These are phyloP conservation scores for Fraxinus floribunda DNA, from an alignment of 305 asterid species.

Conservation along the genomic window DNA sequence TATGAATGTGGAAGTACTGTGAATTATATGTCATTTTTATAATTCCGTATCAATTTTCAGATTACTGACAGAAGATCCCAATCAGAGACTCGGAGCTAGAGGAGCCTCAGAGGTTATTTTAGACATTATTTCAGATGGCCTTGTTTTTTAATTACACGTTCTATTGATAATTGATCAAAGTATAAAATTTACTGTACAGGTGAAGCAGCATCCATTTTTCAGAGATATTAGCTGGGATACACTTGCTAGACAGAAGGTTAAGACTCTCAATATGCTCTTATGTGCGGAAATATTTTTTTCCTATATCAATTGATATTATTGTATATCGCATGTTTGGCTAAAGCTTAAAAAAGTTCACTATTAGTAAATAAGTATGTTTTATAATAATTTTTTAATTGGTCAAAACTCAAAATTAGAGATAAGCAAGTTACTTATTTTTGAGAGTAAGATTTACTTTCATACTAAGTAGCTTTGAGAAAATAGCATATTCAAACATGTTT, in stretches of 20 bases:
- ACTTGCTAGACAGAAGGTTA: conserved; percentile 93
- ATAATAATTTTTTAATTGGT: neutral
- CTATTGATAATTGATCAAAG: conserved; percentile 1
- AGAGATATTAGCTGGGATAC: conserved; percentile 98
- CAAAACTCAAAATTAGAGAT: neutral
- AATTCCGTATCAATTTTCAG: conserved; percentile 38
- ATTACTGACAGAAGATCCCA: conserved; percentile 93
- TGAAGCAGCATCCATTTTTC: conserved; percentile 90
- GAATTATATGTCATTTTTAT: neutral
- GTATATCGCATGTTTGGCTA: neutral
- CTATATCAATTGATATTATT: neutral
- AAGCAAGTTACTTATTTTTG: neutral
- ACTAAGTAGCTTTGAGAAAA: neutral
- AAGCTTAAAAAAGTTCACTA: neutral
- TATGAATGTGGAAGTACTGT: neutral
- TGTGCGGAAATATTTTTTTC: neutral
- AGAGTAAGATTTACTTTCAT: neutral
- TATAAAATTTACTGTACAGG: conserved; percentile 45
- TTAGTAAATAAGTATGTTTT: neutral
- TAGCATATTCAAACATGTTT: neutral
- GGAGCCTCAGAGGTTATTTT: conserved; percentile 84
- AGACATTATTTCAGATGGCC: neutral
- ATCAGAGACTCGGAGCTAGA: conserved; percentile 90
- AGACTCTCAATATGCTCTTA: conserved; percentile 2
- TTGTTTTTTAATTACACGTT: neutral